Evolutionary conservation across 176 grass and related monocot species (phyloP).

Genomic region (Juncus inflexus): DNA sequence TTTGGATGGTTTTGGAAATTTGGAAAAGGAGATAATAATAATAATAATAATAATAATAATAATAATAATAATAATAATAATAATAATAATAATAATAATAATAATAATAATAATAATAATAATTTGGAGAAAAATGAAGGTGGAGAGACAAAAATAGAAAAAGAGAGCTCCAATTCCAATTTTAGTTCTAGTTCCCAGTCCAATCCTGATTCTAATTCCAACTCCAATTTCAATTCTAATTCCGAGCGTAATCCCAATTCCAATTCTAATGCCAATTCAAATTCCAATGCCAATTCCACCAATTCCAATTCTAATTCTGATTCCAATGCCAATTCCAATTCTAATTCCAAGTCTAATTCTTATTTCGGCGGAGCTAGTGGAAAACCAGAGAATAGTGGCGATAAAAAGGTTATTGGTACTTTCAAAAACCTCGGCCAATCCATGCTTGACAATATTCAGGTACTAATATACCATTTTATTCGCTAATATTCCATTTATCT

Average conservation of each 20-base stretch:
- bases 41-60: slow-evolving; percentile 20
- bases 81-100: slow-evolving; percentile 6
- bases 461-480: slow-evolving; percentile 21
- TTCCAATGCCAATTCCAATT: slow-evolving; percentile 18
- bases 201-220: slow-evolving; percentile 12
- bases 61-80: no score
- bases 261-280: slow-evolving; percentile 33
- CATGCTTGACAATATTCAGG: slow-evolving; percentile 98
- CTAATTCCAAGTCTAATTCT: slow-evolving; percentile 23
- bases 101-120: no score
- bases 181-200: slow-evolving; percentile 25
- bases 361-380: slow-evolving; percentile 28
- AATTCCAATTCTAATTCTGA: slow-evolving; percentile 16
- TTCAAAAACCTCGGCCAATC: slow-evolving; percentile 76
- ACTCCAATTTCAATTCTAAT: slow-evolving; percentile 28
- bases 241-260: slow-evolving; percentile 8
- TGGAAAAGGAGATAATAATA: slow-evolving; percentile 49
- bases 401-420: slow-evolving; percentile 72
- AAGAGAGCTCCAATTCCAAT: slow-evolving; percentile 7
- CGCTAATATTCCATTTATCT: neutral
- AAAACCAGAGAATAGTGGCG: slow-evolving; percentile 44
- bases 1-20: slow-evolving; percentile 73
- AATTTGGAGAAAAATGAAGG: slow-evolving; percentile 30
- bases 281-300: neutral
- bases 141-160: slow-evolving; percentile 28